Base-by-base conservation (phyloP, 306 rosid species). In the Aeschynomene evenia region DNA sequence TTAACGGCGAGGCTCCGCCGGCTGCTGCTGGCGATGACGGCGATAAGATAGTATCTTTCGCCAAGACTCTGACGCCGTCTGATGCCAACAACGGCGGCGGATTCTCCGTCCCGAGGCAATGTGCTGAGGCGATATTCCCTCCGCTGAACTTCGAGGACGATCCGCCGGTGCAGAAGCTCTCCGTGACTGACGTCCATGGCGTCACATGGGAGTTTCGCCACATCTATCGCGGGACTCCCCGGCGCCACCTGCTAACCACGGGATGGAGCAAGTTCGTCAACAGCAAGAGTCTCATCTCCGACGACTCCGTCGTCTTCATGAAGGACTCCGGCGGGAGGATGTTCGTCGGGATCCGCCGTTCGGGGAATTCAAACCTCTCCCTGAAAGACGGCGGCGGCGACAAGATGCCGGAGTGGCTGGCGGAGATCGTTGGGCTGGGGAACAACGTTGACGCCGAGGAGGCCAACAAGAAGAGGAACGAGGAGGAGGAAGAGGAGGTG, bases 61-160 rank as follows among this genome's bases (percentile, higher is more conserved):
- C 85, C 0, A 91, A 91, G 87, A 53, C 84, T 80, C 82, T 88
- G 9, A 88, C 96, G 5, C 79, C 88, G 1, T 91, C 97, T 0
- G 97, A 91, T 23, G 93, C 97, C 6, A 87, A 91, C 66, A 91
- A 91, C 59, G 96, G 97, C 5, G 97, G 96, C 1, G 94, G 96
- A 3, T 91, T 91, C 53, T 87, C 91, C 0, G 94, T 91, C 3
- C 97, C 97, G 22, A 83, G 88, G 68, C 85, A 16, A 72, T 91
- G 96, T 22, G 97, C 96, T 0, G 91, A 87, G 8, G 72, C 86
- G 2, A 77, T 91, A 18, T 89, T 89, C 23, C 97, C 97, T 39
- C 75, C 82, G 34, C 81, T 91, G 2, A 70, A 91, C 71, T 84
- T 43, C 39, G 16, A 50, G 42, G 87, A 52, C 0, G 90, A 87